Evolutionary conservation across 2,329 filamentous ascomycete genomes (phyloP), one percentile per base, ranked within the genome.

Genomic region (Nemania diffusa): DNA sequence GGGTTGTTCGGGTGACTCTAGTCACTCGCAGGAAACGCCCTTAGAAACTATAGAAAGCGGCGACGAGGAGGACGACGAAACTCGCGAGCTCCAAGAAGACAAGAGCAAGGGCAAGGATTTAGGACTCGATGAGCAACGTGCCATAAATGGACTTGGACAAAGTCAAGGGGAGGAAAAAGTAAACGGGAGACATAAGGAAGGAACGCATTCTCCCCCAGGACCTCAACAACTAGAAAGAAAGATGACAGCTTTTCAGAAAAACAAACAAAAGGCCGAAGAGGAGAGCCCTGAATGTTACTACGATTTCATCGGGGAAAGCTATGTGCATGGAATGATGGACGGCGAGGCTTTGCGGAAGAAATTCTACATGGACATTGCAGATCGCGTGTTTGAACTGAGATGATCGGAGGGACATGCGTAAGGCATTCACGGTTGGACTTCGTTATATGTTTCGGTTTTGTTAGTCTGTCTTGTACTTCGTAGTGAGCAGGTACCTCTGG

Each of bases 321-420:
- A 53, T 17, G 5, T 53, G n/a, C 50, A 53, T 53, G 50, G 50
- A 2, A 53, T 53, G 50, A 53, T 53, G 50, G 50, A 53, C 15
- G 50, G 50, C 27, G 50, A 53, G 26, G 50, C 50, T 34, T 34
- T 53, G 27, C 50, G 50, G 50, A 13, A 32, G 50, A 53, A 26
- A 53, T 53, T 53, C n/a, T 53, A 53, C 50, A 5, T 29, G 5
- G 27, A 22, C 20, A 11, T 34, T 53, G 8, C 27, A 8, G 50
- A 53, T 34, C 27, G 50, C 2, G 26, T 20, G 17, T 53, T 53
- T 22, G 50, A 53, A 27, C 27, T 53, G 15, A 53, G 50, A 34
- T 53, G 50, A 53, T 5, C 2, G n/a, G 5, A 29, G 9, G 48
- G 24, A 11, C 24, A 51, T 27, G 26, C 7, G 5, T 24, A 24